Evolutionary conservation across 176 grass and related monocot species (phyloP), one percentile per base, ranked within the genome.

Genomic region (Calamus simplicifolius): DNA sequence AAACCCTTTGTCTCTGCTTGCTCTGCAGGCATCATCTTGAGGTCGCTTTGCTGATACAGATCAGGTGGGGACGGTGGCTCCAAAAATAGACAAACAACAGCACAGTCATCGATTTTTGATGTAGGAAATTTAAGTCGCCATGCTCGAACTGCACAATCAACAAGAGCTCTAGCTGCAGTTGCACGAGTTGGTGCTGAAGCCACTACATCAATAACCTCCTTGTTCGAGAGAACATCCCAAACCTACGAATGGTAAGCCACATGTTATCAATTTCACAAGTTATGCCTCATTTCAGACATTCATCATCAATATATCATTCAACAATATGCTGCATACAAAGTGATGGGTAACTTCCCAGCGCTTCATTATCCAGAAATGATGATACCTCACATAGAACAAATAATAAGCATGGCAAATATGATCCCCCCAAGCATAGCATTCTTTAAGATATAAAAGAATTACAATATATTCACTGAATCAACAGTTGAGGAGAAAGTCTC

Each of bases 171-270:
- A 23, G 94, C 81, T 50, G 94, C 84, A 25, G 79, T 85, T 19
- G 75, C 59, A 35, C 52, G 87, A 64, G 75, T 81, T 62, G 84
- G 94, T 29, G 94, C 88, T 50, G 87, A 77, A 28, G 73, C 84
- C 50, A 98, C 79, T 50, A 98, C 79, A 56, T 98, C 94, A 78
- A 85, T 76, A 29, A 82, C 94, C 50, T 93, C 94, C 73, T 93
- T 98, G 70, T 98, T 98, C 49, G 87, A 92, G 70, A 98, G 87
- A 61, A 98, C 94, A 25, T 98, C 94, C 94, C 94, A 98, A 58
- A 98, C 78, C 93, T 97, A 60, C 72, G 80, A 35, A 43, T 43
- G 13, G 8, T 12, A 3, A 43, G 35, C 35, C 8, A 2, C 35
- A 43, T 43, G 35, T 12, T 12, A 12, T 43, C 35, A 43, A 10